Conservation (phyloP, 2,329 filamentous ascomycete genomes). For the Aspergillus felis region DNA sequence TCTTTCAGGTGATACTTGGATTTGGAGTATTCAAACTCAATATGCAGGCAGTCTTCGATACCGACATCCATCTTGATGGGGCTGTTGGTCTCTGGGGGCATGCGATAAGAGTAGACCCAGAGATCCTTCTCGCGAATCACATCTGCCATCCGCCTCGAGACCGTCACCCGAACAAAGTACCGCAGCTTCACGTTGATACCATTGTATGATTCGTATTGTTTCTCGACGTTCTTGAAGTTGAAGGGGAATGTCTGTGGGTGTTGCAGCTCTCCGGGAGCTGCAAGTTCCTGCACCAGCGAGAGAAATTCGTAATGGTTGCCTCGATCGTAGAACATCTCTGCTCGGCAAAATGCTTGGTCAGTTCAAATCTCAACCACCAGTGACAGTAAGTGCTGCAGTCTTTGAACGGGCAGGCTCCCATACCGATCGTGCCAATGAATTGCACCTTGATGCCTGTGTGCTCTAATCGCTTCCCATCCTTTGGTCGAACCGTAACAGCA, state of each 20-base stretch:
- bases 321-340: slow-evolving; percentile 99
- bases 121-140: slow-evolving; percentile 99
- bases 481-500: slow-evolving; percentile 88
- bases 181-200: slow-evolving; percentile 99
- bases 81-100: slow-evolving; percentile 96
- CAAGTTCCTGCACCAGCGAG: slow-evolving; percentile 92
- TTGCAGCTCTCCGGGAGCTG: slow-evolving; percentile 93
- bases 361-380: neutral
- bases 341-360: neutral
- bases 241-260: slow-evolving; percentile 98
- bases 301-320: slow-evolving; percentile 99
- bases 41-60: slow-evolving; percentile 98
- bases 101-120: slow-evolving; percentile 98
- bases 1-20: slow-evolving; percentile 99
- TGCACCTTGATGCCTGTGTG: slow-evolving; percentile 99
- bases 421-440: slow-evolving; percentile 97
- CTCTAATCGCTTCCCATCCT: slow-evolving; percentile 96
- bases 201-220: slow-evolving; percentile 99
- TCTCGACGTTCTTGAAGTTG: slow-evolving; percentile 99
- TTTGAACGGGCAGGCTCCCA: slow-evolving; percentile 14
- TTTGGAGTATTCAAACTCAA: slow-evolving; percentile 99
- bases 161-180: slow-evolving; percentile 96
- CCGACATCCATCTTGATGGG: slow-evolving; percentile 99
- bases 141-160: slow-evolving; percentile 94
- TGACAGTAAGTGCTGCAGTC: slow-evolving; percentile 6